Base-by-base conservation (phyloP, 805 yeast genomes). In the Grigorovia humatica region DNA sequence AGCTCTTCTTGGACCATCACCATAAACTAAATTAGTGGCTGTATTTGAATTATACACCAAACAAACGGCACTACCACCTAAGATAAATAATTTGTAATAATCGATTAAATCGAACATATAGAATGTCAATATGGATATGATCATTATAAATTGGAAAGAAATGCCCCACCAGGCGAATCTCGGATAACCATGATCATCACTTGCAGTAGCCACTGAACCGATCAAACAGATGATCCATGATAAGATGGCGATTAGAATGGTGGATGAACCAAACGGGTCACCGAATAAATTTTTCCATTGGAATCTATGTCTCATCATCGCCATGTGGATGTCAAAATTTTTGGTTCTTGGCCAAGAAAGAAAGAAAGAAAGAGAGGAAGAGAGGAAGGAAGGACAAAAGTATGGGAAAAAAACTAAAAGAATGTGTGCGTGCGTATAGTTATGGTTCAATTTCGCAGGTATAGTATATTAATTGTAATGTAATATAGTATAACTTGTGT, bases 131-230 rank as follows among this genome's bases (percentile, higher is more conserved):
- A 78, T 74, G 19, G 74, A 65, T 5, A 80, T 58, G 19, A 85
- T 74, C 44, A 88, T 58, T 32, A 87, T 55, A 19, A 89, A 71
- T 68, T 91, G 82, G 63, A 80, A 93, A 1, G 85, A 90, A 6
- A 93, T 67, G 1, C 95, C 96, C 99, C 99, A 93, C 99, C 99
- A 91, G 4, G 93, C 80, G 68, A 91, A 85, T 57, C 80, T 79
- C 1, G 97, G 96, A 63, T 84, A 88, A 6, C 68, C 57, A 15
- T 69, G 66, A 27, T 59, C 52, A 18, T 67, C 64, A 17, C 64
- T 51, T 17, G 73, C 74, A 7, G 80, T 65, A 1, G 85, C 81
- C 18, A 86, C 81, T 15, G 95, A 86, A 1, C 97, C 97, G 1
- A 85, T 95, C 51, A 93, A 75, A 9, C 96, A 87, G 48, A 93